Evolutionary conservation across 2,329 filamentous ascomycete species (phyloP).

Genomic region (Geosmithia morbida): DNA sequence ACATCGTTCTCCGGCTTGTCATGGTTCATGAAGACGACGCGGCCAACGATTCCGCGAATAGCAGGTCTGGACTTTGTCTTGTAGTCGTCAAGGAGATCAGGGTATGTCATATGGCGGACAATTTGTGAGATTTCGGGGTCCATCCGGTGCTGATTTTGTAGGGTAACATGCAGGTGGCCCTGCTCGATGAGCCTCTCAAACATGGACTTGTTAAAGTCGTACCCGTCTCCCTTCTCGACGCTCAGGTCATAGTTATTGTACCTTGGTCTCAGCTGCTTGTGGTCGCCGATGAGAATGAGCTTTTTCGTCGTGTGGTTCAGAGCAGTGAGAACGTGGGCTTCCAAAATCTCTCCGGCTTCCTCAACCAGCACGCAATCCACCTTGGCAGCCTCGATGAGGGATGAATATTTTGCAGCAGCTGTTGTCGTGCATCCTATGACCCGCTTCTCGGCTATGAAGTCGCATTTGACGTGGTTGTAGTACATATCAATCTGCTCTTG

Average conservation of each 20-base stretch:
- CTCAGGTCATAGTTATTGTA: conserved; percentile 40
- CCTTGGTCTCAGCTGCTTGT: conserved; percentile 44
- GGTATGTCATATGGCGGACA: conserved; percentile 41
- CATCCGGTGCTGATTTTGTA: conserved; percentile 52
- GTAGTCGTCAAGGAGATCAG: conserved; percentile 33
- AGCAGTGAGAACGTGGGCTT: conserved; percentile 45
- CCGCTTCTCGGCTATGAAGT: conserved; percentile 5
- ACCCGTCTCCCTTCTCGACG: conserved; percentile 29
- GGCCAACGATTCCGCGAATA: conserved; percentile 16
- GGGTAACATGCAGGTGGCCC: neutral
- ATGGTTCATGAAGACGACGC: conserved; percentile 34
- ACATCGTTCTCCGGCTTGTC: conserved; percentile 52
- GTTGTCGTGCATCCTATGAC: conserved; percentile 48
- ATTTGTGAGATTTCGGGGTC: conserved; percentile 45
- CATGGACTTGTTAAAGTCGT: conserved; percentile 42
- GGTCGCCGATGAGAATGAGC: conserved; percentile 48
- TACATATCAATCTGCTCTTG: neutral
- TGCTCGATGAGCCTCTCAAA: conserved; percentile 29
- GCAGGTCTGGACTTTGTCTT: conserved; percentile 1
- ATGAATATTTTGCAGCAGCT: conserved; percentile 36
- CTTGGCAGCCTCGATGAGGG: conserved; percentile 29
- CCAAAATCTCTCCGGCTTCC: conserved; percentile 55
- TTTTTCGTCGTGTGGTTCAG: conserved; percentile 47
- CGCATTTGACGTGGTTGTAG: neutral
- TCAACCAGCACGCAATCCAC: conserved; percentile 49